Evolutionary conservation across 345 rosid genomes (phyloP).

Genomic region (Salix suchowensis): DNA sequence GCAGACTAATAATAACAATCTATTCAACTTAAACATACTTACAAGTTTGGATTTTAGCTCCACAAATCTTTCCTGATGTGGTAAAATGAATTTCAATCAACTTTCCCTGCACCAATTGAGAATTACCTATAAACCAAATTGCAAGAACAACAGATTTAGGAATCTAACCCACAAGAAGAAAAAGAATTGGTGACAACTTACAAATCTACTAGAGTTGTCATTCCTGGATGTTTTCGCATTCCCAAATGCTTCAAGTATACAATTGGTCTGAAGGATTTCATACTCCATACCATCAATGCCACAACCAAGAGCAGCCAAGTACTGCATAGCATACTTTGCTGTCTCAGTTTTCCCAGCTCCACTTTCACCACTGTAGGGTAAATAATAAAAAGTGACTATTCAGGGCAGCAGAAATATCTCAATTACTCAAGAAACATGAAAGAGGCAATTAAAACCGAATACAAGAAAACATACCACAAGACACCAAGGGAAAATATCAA

Average conservation of each 20-base stretch:
- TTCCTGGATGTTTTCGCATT: slow-evolving; percentile 92
- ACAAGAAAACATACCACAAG: neutral
- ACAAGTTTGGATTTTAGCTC: slow-evolving; percentile 88
- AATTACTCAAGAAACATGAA: neutral
- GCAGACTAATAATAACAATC: slow-evolving; percentile 10
- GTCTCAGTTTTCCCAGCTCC: slow-evolving; percentile 99
- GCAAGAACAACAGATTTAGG: neutral
- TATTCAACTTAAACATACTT: slow-evolving; percentile 27
- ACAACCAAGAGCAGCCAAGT: slow-evolving; percentile 84
- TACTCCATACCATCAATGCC: slow-evolving; percentile 63
- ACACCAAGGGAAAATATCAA: neutral
- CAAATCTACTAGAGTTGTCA: slow-evolving; percentile 92
- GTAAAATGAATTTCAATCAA: slow-evolving; percentile 81
- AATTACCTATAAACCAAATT: slow-evolving; percentile 12
- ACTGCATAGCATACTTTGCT: slow-evolving; percentile 84
- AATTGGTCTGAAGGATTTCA: slow-evolving; percentile 60
- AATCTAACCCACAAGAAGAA: slow-evolving; percentile 4
- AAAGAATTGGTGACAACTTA: slow-evolving; percentile 30
- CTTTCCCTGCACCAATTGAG: slow-evolving; percentile 62
- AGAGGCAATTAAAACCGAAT: slow-evolving; percentile 1
- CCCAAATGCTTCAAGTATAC: slow-evolving; percentile 94
- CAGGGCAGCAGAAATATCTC: neutral
- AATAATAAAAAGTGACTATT: slow-evolving; percentile 3
- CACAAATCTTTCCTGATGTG: slow-evolving; percentile 67
- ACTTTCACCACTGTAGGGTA: slow-evolving; percentile 81